These are phyloP conservation scores for Phytophthora ramorum DNA, from an alignment of 352 stramenopile species.

Conservation along the genomic window DNA sequence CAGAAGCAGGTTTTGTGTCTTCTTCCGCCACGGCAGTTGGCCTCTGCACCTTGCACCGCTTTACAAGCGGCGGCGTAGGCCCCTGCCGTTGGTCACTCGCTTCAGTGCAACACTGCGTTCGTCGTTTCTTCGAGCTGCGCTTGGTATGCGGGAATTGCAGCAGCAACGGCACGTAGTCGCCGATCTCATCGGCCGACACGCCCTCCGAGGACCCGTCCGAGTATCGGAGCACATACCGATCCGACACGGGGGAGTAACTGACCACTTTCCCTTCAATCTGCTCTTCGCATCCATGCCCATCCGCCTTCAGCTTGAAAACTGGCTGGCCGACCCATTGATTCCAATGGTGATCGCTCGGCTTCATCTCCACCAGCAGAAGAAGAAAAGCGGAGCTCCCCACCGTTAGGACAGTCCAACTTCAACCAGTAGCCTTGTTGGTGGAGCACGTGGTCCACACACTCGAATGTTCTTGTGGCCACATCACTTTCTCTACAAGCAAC, in stretches of 20 bases:
- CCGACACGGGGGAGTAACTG: slow-evolving; percentile 11
- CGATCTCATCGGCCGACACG: slow-evolving; percentile 20
- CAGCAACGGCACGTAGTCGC: slow-evolving; percentile 22
- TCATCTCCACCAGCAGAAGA: not conserved
- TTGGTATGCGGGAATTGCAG: not conserved
- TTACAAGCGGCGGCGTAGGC: not conserved
- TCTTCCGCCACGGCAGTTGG: not conserved
- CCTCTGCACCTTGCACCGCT: not conserved
- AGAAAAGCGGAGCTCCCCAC: slow-evolving; percentile 1
- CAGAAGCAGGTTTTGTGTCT: not conserved
- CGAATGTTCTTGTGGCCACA: slow-evolving; percentile 26
- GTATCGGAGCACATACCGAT: slow-evolving; percentile 16
- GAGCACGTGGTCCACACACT: slow-evolving; percentile 7
- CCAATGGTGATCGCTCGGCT: not conserved
- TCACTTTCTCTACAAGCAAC: slow-evolving; percentile 12
- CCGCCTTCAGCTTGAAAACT: slow-evolving; percentile 21
- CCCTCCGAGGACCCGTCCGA: slow-evolving; percentile 22
- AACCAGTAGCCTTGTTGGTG: slow-evolving; percentile 14
- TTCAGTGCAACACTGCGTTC: not conserved
- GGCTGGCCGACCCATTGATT: slow-evolving; percentile 13
- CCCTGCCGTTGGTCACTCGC: not conserved
- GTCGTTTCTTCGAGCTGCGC: not conserved
- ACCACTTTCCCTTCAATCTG: slow-evolving; percentile 14
- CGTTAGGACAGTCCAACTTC: slow-evolving; percentile 11
- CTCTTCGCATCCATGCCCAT: slow-evolving; percentile 1